Percentiles rank a stretch among this genome's conserved stretches.
These are phyloP conservation scores for Neurospora hispaniola DNA, from an alignment of 495 filamentous ascomycete species.

Conservation along the genomic window DNA sequence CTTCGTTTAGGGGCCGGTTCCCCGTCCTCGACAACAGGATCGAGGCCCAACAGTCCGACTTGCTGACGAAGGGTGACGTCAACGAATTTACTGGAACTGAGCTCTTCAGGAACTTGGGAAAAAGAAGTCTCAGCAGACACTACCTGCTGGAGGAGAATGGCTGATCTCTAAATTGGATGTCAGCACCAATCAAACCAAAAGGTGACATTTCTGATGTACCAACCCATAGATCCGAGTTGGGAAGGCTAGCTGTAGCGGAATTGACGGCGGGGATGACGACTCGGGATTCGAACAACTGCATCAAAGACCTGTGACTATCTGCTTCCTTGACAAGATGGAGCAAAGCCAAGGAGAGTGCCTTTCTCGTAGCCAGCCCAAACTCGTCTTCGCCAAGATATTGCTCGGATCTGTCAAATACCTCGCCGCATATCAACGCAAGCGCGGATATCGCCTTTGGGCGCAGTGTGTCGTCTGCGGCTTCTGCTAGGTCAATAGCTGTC, in stretches of 20 bases:
- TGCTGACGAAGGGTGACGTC: constrained; percentile 17
- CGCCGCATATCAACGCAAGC: constrained; percentile 24
- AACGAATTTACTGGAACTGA: constrained; percentile 17
- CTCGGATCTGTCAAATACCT: constrained; percentile 10
- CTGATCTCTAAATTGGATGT: constrained; percentile 18
- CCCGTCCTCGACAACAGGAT: constrained; percentile 3
- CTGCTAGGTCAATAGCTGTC: constrained; percentile 17
- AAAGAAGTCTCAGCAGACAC: not conserved
- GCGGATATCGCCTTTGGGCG: constrained; percentile 22
- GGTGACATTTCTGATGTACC: not conserved
- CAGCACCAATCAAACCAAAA: constrained; percentile 7
- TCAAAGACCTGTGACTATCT: constrained; percentile 19
- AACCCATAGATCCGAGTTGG: not conserved
- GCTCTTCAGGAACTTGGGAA: constrained; percentile 2
- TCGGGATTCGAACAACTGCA: constrained; percentile 22
- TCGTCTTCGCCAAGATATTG: constrained; percentile 14
- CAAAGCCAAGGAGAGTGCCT: constrained; percentile 18
- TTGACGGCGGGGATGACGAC: constrained; percentile 14
- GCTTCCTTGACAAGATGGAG: constrained; percentile 23
- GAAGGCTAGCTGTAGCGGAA: constrained; percentile 10
- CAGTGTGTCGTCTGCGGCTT: constrained; percentile 12
- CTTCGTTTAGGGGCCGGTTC: constrained; percentile 23
- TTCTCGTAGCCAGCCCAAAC: constrained; percentile 1
- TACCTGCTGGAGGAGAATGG: constrained; percentile 20
- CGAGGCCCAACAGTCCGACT: constrained; percentile 14